These are phyloP conservation scores for Ganoderma lucidum DNA, from an alignment of 1,284 basidiomycete genomes.

Conservation along the genomic window DNA sequence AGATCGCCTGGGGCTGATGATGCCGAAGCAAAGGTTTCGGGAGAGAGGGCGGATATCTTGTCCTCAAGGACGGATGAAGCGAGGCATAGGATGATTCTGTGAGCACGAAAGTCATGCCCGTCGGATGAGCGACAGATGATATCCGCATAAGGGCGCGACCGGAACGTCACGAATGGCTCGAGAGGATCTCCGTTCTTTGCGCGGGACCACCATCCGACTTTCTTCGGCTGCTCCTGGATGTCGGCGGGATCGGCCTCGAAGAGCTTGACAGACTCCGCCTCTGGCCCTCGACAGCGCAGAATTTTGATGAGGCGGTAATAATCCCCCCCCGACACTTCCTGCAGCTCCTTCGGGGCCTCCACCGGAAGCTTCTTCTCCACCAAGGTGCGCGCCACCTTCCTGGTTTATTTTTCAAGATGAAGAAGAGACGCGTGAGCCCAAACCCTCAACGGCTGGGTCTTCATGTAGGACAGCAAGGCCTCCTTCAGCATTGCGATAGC, in stretches of 20 bases:
- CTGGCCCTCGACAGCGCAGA: conserved; percentile 7
- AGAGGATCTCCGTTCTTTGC: not conserved
- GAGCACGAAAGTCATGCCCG: conserved; percentile 52
- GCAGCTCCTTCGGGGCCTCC: conserved; percentile 19
- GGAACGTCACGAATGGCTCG: conserved; percentile 10
- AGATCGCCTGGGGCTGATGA: not conserved
- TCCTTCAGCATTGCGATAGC: conserved; percentile 12
- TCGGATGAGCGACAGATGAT: conserved; percentile 58
- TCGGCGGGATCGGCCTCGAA: not conserved
- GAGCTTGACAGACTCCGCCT: conserved; percentile 10
- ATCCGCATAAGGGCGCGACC: conserved; percentile 36
- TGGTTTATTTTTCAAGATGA: conserved; percentile 16
- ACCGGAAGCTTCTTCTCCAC: conserved; percentile 15
- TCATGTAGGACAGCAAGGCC: conserved; percentile 11
- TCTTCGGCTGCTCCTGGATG: not conserved
- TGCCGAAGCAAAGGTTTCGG: not conserved
- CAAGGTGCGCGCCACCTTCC: conserved; percentile 11
- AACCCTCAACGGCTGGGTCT: conserved; percentile 16
- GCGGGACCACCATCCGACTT: not conserved
- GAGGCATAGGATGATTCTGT: conserved; percentile 51
- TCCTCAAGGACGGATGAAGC: conserved; percentile 45
- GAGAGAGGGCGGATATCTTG: not conserved
- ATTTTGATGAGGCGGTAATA: conserved; percentile 20
- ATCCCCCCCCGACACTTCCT: conserved; percentile 18
- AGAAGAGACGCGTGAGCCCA: conserved; percentile 23